Conservation (phyloP, 1,139 yeast species). For the Protomyces gravidus region DNA sequence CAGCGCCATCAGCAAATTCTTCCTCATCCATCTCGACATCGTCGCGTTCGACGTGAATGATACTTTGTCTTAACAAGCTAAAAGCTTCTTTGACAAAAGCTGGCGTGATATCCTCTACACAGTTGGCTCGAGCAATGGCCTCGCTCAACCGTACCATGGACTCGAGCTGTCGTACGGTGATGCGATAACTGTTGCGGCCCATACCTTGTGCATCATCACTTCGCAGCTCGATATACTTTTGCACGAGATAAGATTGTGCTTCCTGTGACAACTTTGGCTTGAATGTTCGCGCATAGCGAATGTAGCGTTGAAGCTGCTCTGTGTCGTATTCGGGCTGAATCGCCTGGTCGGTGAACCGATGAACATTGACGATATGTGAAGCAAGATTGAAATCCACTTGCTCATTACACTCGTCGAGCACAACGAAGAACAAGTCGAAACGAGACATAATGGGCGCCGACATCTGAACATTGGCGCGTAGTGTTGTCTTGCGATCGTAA, state of each 20-base stretch:
- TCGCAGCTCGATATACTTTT: constrained; percentile 80
- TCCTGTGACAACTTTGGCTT: constrained; percentile 79
- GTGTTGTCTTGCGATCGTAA: constrained; percentile 77
- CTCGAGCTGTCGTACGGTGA: constrained; percentile 94
- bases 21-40: constrained; percentile 82
- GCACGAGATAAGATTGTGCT: constrained; percentile 73
- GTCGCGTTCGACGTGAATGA: constrained; percentile 90
- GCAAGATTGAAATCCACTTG: constrained; percentile 85
- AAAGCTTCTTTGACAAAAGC: constrained; percentile 90
- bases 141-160: constrained; percentile 86
- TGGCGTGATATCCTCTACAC: constrained; percentile 83
- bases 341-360: constrained; percentile 86
- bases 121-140: constrained; percentile 96
- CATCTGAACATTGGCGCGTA: constrained; percentile 86
- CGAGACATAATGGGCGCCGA: constrained; percentile 99
- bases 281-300: constrained; percentile 88
- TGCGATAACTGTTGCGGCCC: constrained; percentile 79
- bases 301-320: constrained; percentile 81
- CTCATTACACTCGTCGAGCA: constrained; percentile 92
- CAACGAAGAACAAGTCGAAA: constrained; percentile 90
- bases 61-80: constrained; percentile 81
- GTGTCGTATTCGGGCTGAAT: constrained; percentile 86
- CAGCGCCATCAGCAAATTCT: constrained; percentile 38
- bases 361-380: constrained; percentile 85
- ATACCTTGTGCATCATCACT: constrained; percentile 89